These are phyloP conservation scores for Ogataea zsoltii DNA, from an alignment of 805 yeast species.

Conservation along the genomic window DNA sequence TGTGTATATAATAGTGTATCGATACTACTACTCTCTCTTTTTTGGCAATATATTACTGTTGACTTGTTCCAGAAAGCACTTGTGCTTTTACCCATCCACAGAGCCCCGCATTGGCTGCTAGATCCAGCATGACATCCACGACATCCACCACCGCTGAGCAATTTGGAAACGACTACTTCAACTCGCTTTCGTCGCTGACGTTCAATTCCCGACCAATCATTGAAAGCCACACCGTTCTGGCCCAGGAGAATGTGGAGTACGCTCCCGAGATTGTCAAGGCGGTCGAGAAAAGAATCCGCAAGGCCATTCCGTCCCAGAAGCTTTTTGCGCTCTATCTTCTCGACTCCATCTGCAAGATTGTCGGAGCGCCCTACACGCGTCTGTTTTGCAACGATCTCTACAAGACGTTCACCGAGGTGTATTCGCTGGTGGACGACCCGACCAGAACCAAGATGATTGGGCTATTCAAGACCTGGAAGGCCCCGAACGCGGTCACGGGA, in stretches of 20 bases:
- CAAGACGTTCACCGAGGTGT: slow-evolving; percentile 71
- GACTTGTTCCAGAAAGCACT: slow-evolving; percentile 1
- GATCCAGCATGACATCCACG: not conserved
- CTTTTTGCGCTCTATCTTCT: slow-evolving; percentile 79
- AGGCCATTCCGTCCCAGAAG: slow-evolving; percentile 81
- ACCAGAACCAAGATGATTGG: slow-evolving; percentile 72
- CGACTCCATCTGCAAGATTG: slow-evolving; percentile 89
- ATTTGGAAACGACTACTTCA: slow-evolving; percentile 63
- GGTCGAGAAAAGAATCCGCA: slow-evolving; percentile 70
- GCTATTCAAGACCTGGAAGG: slow-evolving; percentile 87
- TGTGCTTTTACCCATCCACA: slow-evolving; percentile 2
- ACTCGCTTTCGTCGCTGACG: slow-evolving; percentile 73
- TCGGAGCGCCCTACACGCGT: slow-evolving; percentile 87
- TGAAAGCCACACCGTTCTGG: slow-evolving; percentile 77
- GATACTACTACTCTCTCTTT: slow-evolving; percentile 5
- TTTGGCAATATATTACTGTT: slow-evolving; percentile 8
- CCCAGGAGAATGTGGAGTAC: slow-evolving; percentile 76
- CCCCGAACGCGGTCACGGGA: slow-evolving; percentile 59
- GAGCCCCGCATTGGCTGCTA: no score
- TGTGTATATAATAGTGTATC: slow-evolving; percentile 9
- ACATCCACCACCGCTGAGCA: slow-evolving; percentile 12
- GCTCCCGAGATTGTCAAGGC: slow-evolving; percentile 80
- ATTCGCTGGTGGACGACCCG: slow-evolving; percentile 75
- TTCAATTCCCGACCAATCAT: slow-evolving; percentile 91
- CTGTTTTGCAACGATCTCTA: slow-evolving; percentile 70